Evolutionary conservation across 139 green algal species (phyloP), one percentile per base, ranked within the genome.

Genomic region (Parachlorella kessleri): DNA sequence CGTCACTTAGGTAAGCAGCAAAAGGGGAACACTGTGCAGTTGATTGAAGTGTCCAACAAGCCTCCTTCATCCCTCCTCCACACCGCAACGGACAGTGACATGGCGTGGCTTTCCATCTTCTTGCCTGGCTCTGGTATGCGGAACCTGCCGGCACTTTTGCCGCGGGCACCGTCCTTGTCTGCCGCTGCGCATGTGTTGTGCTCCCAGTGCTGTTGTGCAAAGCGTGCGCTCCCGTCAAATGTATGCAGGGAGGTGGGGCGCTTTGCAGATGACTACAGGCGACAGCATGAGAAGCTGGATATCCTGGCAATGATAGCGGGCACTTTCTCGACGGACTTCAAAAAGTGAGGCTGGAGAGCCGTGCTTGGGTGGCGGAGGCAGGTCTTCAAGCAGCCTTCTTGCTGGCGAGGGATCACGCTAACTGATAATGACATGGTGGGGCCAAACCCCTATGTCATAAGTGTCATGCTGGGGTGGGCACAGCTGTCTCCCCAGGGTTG

Each of bases 301-400:
- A 68, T 81, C 54, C 85, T 89, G 39, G 54, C 78, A 7, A 84
- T 88, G 41, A 88, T 84, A 37, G 85, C 78, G 35, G 85, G 85
- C 38, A 39, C 70, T 18, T 88, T 88, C 54, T 73, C 83, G 33
- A 35, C 72, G 36, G 36, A 55, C 3, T 71, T 84, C 42, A 21
- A 40, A 30, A 79, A 72, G 74, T 72, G 74, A 76, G 71, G 42
- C 18, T 2, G 26, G 18, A 36, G n/a, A n/a, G n/a, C n/a, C n/a
- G 36, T 33, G 36, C 33, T 42, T 5, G 33, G 33, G 10, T 10
- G 48, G 10, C 48, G 48, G 48, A 10, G 7, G 26, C 35, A 6
- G 39, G n/a, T n/a, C n/a, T n/a, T n/a, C n/a, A n/a, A n/a, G n/a
- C n/a, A n/a, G n/a, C n/a, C n/a, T n/a, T n/a, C n/a, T n/a, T n/a